Base-by-base conservation (phyloP, 148 eudicot genomes). In the Linanthus parryae region DNA sequence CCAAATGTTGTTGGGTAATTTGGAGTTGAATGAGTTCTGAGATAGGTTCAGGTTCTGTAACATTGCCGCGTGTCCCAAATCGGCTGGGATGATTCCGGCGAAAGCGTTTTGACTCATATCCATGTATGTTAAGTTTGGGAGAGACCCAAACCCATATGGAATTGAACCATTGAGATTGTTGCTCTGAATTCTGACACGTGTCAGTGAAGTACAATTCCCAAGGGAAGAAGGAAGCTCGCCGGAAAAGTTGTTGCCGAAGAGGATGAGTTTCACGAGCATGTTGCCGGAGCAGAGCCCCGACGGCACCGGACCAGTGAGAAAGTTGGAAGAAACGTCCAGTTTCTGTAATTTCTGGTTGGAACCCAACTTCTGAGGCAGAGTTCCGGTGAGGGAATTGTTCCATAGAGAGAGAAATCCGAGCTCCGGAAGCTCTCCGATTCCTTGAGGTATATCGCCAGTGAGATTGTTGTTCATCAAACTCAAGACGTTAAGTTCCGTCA, bases 311-410 rank as follows among this genome's bases (percentile, higher is more conserved):
- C 99, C 99, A 21, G 78, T 26, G 3, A 92, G 66, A 1, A 30
- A 63, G 52, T 92, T 92, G 5, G 99, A 69, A 1, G 96, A 88
- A 7, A 92, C 96, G 35, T 92, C 99, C 37, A 92, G 66, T 42
- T 56, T 69, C 35, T 56, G 74, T 16, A 92, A 51, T 48, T 54
- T 75, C 13, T 74, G 80, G 52, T 72, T 78, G 17, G 68, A 54
- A 3, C 99, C 99, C n/a, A 88, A 52, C 39, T 47, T 78, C 5
- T 64, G 49, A 1, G 99, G 99, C 16, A 92, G 52, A 5, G 59
- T 65, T 41, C 99, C 96, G 12, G 65, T 61, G n/a, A 92, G 83
- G 15, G 73, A 73, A 54, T 92, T 92, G 62, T 76, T 76, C 99
- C 99, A 92, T 19, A 92, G 62, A 42, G 36, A 56, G 14, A 92